These are phyloP conservation scores for Claviceps purpurea DNA, from an alignment of 2,329 filamentous ascomycete species.

Conservation along the genomic window DNA sequence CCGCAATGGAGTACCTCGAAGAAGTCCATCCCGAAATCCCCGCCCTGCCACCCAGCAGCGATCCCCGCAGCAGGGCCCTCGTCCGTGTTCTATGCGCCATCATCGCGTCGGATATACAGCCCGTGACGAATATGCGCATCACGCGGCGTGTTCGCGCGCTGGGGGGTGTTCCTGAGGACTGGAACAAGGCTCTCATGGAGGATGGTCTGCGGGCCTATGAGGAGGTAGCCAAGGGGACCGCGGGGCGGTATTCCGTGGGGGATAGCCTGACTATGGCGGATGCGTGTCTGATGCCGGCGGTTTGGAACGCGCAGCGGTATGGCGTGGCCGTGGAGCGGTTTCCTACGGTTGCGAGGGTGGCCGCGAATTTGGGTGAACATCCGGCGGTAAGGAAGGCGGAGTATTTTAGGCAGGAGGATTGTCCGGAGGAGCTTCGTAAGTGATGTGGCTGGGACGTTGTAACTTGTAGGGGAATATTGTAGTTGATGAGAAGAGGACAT, in stretches of 20 bases:
- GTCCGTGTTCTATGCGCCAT: constrained; percentile 41
- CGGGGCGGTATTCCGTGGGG: constrained; percentile 41
- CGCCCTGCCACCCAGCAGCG: constrained; percentile 35
- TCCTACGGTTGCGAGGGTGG: constrained; percentile 32
- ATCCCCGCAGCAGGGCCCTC: constrained; percentile 29
- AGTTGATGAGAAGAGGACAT: too few species aligned
- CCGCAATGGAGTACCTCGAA: constrained; percentile 49
- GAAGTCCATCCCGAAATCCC: constrained; percentile 31
- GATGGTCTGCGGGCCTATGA: constrained; percentile 46
- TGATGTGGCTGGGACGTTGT: not conserved
- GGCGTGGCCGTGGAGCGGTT: constrained; percentile 38
- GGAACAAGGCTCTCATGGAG: constrained; percentile 37
- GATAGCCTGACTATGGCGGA: constrained; percentile 45
- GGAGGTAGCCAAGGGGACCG: constrained; percentile 19
- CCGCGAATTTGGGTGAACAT: constrained; percentile 30
- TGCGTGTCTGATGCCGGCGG: constrained; percentile 41
- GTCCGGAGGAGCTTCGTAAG: constrained; percentile 19
- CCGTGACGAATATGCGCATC: constrained; percentile 44
- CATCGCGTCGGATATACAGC: constrained; percentile 44
- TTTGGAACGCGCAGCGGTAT: constrained; percentile 42
- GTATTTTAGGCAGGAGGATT: constrained; percentile 41
- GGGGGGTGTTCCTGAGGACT: constrained; percentile 29
- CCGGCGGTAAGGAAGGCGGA: constrained; percentile 38
- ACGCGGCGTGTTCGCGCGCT: constrained; percentile 33
- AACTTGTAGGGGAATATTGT: not conserved